Evolutionary conservation across 345 rosid species (phyloP).

Genomic region (Cardiospermum halicacabum): DNA sequence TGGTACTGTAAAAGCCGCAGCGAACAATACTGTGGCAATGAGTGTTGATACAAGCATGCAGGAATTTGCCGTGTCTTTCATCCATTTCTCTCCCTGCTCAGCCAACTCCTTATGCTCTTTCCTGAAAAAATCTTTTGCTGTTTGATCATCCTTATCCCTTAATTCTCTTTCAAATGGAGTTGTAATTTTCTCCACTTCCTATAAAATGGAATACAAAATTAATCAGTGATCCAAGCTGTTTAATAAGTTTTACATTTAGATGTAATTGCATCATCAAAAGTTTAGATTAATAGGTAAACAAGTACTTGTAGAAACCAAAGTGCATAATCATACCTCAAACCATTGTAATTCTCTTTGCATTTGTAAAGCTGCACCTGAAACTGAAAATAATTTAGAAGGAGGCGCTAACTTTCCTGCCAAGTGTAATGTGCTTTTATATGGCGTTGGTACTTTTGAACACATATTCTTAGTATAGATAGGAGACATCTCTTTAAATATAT

Average conservation of each 20-base stretch:
- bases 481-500: background rate
- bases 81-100: background rate
- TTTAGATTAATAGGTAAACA: no score
- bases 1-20: constrained; percentile 21
- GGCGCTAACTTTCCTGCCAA: background rate
- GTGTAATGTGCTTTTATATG: background rate
- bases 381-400: background rate
- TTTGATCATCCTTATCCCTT: background rate
- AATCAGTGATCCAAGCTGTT: no score
- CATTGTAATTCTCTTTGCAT: background rate
- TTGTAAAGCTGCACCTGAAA: background rate
- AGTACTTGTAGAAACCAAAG: no score
- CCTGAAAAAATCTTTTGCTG: constrained; percentile 2
- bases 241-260: no score
- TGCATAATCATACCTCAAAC: constrained; percentile 5
- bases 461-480: background rate
- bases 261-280: no score
- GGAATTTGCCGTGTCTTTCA: background rate
- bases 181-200: constrained; percentile 16
- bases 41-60: constrained; percentile 17
- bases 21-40: constrained; percentile 15
- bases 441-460: accelerated
- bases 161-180: background rate
- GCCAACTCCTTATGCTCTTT: constrained; percentile 9
- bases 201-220: background rate